Evolutionary conservation across 306 rosid species (phyloP), one percentile per base, ranked within the genome.

Genomic region (Myrica gale): DNA sequence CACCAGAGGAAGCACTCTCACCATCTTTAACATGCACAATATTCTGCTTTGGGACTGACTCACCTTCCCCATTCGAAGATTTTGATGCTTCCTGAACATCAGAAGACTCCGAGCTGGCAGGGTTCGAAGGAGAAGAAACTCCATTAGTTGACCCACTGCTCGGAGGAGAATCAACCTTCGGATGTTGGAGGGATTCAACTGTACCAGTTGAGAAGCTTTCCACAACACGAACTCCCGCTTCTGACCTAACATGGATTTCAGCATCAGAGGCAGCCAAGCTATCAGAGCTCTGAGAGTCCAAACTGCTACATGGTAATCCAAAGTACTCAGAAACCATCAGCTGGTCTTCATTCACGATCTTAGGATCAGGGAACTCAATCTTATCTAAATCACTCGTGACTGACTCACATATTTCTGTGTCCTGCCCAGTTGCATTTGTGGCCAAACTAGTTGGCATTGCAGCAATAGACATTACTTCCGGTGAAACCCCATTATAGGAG

Each of bases 301-400:
- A 68, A 68, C 81, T 80, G 6, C 75, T 79, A 73, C 91, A 84
- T 0, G 97, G 86, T 78, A 90, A 84, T 16, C 87, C 87, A 53
- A 88, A 78, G 26, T 95, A 95, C 85, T 95, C 98, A 0, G 98
- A 92, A 77, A 88, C 93, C 98, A 95, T 95, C 51, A 85, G 41
- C 81, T 88, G 88, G 75, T 95, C 97, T 81, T 95, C 98, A 50
- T 88, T 92, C 16, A 16, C 93, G 56, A 92, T 85, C 71, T 92
- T 90, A 0, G 90, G 98, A 74, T 92, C 93, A 0, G 97, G 98
- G 82, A 95, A 95, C 79, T 92, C 97, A 0, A 95, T 85, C 84
- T 83, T 95, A 57, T 92, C 97, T 19, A 95, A 82, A 73, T 90
- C 97, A 69, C 83, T 78, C 16, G 83, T 76, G 45, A 81, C 63